phyloP scores from a whole-genome alignment of 2,329 filamentous ascomycete genomes.

The Blastomyces silverae region DNA sequence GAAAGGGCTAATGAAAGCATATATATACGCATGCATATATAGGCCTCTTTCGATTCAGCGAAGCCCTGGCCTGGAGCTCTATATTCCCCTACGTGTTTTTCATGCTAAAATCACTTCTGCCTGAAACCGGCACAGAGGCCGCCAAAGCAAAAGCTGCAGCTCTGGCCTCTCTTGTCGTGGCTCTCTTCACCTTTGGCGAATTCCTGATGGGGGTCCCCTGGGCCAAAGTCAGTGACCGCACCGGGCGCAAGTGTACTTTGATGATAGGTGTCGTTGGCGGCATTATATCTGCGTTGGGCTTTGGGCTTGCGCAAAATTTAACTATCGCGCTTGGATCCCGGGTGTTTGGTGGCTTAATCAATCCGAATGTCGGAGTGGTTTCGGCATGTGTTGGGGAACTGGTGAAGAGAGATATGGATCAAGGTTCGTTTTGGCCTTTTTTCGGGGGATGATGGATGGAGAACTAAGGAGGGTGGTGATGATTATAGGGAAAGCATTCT shows the following conservation, averaged over 20 bases:
- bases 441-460: not conserved
- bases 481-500: slow-evolving; percentile 16
- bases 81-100: slow-evolving; percentile 18
- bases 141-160: slow-evolving; percentile 8
- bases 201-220: slow-evolving; percentile 16
- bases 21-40: not conserved
- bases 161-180: slow-evolving; percentile 12
- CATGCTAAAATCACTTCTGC: slow-evolving; percentile 16
- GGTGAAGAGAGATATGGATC: slow-evolving; percentile 11
- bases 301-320: slow-evolving; percentile 15
- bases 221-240: slow-evolving; percentile 17
- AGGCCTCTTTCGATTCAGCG: slow-evolving; percentile 18
- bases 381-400: slow-evolving; percentile 17
- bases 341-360: slow-evolving; percentile 15
- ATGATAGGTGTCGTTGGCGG: slow-evolving; percentile 15
- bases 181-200: slow-evolving; percentile 18
- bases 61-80: slow-evolving; percentile 18
- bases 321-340: slow-evolving; percentile 10
- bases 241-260: slow-evolving; percentile 17
- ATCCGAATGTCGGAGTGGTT: slow-evolving; percentile 17
- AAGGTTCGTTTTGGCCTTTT: not conserved
- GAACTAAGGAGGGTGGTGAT: not conserved
- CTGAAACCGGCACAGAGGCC: not conserved
- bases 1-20: no score
- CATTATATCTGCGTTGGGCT: slow-evolving; percentile 12